Conservation (phyloP, 2,329 filamentous ascomycete genomes). For the Penicillium sp. region DNA sequence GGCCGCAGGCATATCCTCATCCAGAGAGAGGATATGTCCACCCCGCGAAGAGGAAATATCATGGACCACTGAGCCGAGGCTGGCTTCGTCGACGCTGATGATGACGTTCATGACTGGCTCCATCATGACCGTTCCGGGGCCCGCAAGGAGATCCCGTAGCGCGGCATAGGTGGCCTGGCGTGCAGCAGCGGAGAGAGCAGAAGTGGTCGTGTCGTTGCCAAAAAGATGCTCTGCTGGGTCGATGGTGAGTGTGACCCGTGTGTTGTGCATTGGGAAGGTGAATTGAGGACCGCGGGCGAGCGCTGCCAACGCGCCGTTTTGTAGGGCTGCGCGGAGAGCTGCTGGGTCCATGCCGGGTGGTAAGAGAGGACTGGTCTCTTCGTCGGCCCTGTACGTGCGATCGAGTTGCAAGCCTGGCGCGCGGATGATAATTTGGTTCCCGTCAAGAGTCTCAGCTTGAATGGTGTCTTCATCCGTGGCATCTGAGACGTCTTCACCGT, state of each 20-base stretch:
- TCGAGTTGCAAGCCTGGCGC: conserved; percentile 51
- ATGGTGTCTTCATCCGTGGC: conserved; percentile 29
- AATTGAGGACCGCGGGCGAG: conserved; percentile 80
- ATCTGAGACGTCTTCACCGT: conserved; percentile 24
- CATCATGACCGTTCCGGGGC: conserved; percentile 62
- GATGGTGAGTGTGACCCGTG: conserved; percentile 67
- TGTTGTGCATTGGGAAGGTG: conserved; percentile 74
- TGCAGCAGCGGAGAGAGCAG: conserved; percentile 65
- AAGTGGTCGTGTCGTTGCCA: conserved; percentile 63
- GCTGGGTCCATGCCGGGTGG: conserved; percentile 53
- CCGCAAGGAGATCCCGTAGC: conserved; percentile 54
- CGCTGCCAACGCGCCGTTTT: conserved; percentile 78
- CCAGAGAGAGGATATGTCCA: conserved; percentile 69
- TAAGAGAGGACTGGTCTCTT: conserved; percentile 49
- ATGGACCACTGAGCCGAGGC: conserved; percentile 77
- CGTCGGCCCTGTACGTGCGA: conserved; percentile 35
- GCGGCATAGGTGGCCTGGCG: conserved; percentile 66
- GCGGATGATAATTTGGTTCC: conserved; percentile 64
- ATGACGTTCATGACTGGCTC: conserved; percentile 91
- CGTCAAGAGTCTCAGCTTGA: conserved; percentile 55
- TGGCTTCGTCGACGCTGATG: conserved; percentile 79
- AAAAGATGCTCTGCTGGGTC: conserved; percentile 64
- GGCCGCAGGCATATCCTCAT: conserved; percentile 44
- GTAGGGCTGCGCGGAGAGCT: conserved; percentile 55
- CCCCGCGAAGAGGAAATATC: conserved; percentile 72